A percentile compares a stretch with the other conserved stretches of the same genome.
Evolutionary conservation across 1,284 basidiomycete genomes (phyloP).

Genomic region (Mycena sp.): DNA sequence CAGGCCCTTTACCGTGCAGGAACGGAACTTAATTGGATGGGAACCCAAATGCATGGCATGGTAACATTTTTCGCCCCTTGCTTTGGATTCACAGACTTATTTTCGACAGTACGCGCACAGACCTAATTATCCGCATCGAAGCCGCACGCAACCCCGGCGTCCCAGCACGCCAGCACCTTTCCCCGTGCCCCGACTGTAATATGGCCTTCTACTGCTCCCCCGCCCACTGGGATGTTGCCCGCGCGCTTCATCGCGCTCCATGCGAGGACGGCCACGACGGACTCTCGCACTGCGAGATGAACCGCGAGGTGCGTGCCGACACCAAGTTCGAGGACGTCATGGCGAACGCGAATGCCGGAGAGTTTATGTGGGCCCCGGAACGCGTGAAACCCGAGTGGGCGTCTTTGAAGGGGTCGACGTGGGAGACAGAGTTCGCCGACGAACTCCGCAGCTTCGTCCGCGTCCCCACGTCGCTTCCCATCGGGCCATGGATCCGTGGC

Average conservation of each 20-base stretch:
- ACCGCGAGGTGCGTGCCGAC: background rate
- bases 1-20: constrained; percentile 8
- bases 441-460: background rate
- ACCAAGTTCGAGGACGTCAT: background rate
- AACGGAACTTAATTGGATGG: constrained; percentile 41
- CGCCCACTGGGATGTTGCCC: background rate
- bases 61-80: constrained; percentile 29
- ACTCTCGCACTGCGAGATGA: constrained; percentile 10
- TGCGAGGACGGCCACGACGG: constrained; percentile 11
- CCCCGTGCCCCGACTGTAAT: too few relatives aligned
- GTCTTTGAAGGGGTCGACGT: background rate
- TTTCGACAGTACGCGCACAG: too few relatives aligned
- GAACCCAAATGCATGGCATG: constrained; percentile 48
- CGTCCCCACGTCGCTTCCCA: background rate
- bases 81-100: too few relatives aligned
- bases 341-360: background rate
- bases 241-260: background rate
- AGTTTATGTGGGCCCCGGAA: background rate
- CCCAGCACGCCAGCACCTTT: too few relatives aligned
- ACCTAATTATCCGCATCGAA: too few relatives aligned
- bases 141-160: too few relatives aligned
- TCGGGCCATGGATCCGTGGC: background rate
- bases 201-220: background rate
- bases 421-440: background rate
- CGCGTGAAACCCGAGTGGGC: background rate